These are phyloP conservation scores for Purpureocillium lavendulum DNA, from an alignment of 2,329 filamentous ascomycete genomes.

Conservation along the genomic window DNA sequence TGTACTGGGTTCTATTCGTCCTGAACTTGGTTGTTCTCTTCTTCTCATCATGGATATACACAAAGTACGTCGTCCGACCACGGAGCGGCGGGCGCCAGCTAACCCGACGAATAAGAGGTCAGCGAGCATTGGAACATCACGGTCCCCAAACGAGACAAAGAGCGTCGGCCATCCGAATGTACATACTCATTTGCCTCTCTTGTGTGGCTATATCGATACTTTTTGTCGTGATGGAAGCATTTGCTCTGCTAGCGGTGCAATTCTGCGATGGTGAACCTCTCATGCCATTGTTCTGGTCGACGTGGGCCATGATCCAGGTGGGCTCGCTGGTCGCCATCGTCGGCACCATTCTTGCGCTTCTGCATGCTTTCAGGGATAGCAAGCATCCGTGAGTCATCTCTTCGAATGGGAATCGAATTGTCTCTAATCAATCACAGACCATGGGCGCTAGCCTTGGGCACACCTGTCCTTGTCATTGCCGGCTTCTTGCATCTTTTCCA, in stretches of 20 bases:
- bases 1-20: constrained; percentile 39
- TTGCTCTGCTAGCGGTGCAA: constrained; percentile 42
- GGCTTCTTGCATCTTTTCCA: constrained; percentile 42
- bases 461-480: constrained; percentile 50
- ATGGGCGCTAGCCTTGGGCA: constrained; percentile 52
- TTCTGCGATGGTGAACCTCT: constrained; percentile 54
- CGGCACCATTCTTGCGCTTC: constrained; percentile 45
- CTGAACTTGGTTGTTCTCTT: constrained; percentile 35
- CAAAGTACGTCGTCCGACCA: constrained; percentile 21
- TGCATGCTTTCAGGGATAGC: constrained; percentile 38
- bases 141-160: constrained; percentile 21
- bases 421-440: too few species aligned
- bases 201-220: constrained; percentile 36
- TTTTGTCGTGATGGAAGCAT: constrained; percentile 46
- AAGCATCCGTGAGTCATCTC: constrained; percentile 39
- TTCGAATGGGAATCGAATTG: neutral
- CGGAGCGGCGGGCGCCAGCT: neutral
- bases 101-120: constrained; percentile 17
- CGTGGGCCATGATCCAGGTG: constrained; percentile 52
- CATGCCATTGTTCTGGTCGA: constrained; percentile 52
- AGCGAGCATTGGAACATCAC: constrained; percentile 27
- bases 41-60: constrained; percentile 32
- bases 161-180: constrained; percentile 21
- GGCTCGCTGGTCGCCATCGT: constrained; percentile 50
- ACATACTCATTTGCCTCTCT: constrained; percentile 32